phyloP scores from a whole-genome alignment of 1,139 yeast species.

The Hyphopichia fennica region DNA sequence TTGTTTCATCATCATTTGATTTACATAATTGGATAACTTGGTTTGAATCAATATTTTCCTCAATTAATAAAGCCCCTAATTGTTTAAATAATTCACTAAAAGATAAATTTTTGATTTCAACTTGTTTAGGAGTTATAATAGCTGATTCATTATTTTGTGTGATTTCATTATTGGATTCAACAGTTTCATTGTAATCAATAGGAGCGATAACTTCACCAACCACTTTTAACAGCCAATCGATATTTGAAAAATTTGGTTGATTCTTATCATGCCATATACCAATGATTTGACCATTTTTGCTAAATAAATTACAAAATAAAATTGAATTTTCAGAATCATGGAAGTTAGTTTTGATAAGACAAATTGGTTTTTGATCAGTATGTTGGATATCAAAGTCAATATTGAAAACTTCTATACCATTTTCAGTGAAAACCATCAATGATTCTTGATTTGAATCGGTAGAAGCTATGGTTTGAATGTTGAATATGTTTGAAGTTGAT shows the following conservation, averaged over 20 bases:
- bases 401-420: constrained; percentile 17
- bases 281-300: constrained; percentile 5
- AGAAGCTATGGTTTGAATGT: constrained; percentile 2
- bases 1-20: constrained; percentile 31
- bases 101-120: constrained; percentile 19
- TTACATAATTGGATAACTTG: constrained; percentile 30
- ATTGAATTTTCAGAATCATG: constrained; percentile 7
- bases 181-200: constrained; percentile 15
- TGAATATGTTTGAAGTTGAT: constrained; percentile 5
- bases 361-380: constrained; percentile 7
- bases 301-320: constrained; percentile 14
- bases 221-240: constrained; percentile 18
- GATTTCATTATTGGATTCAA: constrained; percentile 4
- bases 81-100: constrained; percentile 23
- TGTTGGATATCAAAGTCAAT: constrained; percentile 8
- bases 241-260: constrained; percentile 21
- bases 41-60: constrained; percentile 8
- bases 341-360: constrained; percentile 11
- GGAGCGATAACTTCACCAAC: constrained; percentile 16
- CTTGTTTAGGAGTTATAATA: not conserved
- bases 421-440: constrained; percentile 14
- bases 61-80: constrained; percentile 16
- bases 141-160: constrained; percentile 3
- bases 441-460: constrained; percentile 6
- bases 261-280: constrained; percentile 42